These are phyloP conservation scores for Solanum peruvianum DNA, from an alignment of 257 asterid genomes.

Conservation along the genomic window DNA sequence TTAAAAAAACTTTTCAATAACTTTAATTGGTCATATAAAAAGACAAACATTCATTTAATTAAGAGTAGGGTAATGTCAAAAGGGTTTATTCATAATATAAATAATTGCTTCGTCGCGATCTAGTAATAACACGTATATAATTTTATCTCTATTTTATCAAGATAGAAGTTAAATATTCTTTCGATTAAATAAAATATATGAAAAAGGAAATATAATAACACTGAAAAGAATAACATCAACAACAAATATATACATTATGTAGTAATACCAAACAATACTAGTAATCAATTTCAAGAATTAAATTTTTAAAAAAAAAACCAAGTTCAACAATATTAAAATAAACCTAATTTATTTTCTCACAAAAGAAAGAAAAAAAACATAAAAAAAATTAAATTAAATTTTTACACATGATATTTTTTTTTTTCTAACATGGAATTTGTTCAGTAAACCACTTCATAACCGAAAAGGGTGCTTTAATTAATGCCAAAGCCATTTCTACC, in stretches of 20 bases:
- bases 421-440: conserved; percentile 18
- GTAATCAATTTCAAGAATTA: neutral
- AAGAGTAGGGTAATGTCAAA: too few species aligned
- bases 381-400: neutral
- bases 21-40: neutral
- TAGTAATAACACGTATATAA: too few species aligned
- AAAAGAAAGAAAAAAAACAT: neutral
- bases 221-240: neutral
- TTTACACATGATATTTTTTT: neutral
- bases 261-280: neutral
- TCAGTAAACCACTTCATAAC: conserved; percentile 31
- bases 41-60: neutral
- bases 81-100: too few species aligned
- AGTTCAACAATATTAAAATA: neutral
- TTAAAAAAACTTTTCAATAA: neutral
- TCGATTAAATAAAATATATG: neutral
- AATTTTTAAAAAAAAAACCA: neutral
- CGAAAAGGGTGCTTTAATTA: conserved; percentile 43
- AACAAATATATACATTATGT: neutral
- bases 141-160: too few species aligned
- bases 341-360: neutral
- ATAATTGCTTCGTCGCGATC: too few species aligned
- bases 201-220: neutral
- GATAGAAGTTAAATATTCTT: rapidly evolving
- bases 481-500: conserved; percentile 45